phyloP scores from a whole-genome alignment of 371 early-diverging fungal genomes.

The Mucor piriformis region DNA sequence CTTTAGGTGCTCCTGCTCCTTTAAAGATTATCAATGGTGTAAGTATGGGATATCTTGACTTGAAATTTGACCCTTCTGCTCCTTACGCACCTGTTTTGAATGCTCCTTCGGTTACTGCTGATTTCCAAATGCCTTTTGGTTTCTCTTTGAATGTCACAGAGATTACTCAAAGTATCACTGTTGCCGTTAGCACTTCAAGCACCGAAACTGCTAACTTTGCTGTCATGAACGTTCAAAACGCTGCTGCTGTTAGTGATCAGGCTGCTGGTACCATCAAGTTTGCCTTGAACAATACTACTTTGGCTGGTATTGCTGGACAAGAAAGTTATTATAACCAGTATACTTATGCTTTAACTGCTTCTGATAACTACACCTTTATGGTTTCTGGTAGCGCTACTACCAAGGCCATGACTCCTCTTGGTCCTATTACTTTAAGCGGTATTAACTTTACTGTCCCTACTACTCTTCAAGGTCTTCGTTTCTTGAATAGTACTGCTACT shows the following conservation, averaged over 20 bases:
- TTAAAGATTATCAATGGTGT: slow-evolving; percentile 58
- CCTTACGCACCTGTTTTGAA: slow-evolving; percentile 55
- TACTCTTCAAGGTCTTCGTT: slow-evolving; percentile 60
- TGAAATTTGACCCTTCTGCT: slow-evolving; percentile 48
- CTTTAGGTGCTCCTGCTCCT: slow-evolving; percentile 42
- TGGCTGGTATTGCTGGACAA: slow-evolving; percentile 46
- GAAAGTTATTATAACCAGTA: slow-evolving; percentile 51
- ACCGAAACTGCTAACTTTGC: slow-evolving; percentile 45
- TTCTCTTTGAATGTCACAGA: slow-evolving; percentile 57
- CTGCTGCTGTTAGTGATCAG: slow-evolving; percentile 52
- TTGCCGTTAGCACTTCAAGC: slow-evolving; percentile 35
- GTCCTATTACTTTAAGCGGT: slow-evolving; percentile 56
- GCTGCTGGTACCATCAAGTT: slow-evolving; percentile 51
- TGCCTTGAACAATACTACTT: slow-evolving; percentile 43
- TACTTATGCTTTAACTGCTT: slow-evolving; percentile 52
- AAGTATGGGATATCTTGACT: slow-evolving; percentile 58
- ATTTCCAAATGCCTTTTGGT: slow-evolving; percentile 60
- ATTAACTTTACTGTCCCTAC: slow-evolving; percentile 62
- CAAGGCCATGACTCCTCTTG: slow-evolving; percentile 61
- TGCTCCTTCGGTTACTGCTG: slow-evolving; percentile 55
- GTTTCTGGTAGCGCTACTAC: slow-evolving; percentile 57
- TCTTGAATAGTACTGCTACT: slow-evolving; percentile 60
- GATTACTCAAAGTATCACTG: slow-evolving; percentile 54
- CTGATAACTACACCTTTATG: slow-evolving; percentile 47
- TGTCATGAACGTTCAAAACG: slow-evolving; percentile 45